Evolutionary conservation across 495 filamentous ascomycete genomes (phyloP), one percentile per base, ranked within the genome.

Genomic region (Chaetomium tenue): DNA sequence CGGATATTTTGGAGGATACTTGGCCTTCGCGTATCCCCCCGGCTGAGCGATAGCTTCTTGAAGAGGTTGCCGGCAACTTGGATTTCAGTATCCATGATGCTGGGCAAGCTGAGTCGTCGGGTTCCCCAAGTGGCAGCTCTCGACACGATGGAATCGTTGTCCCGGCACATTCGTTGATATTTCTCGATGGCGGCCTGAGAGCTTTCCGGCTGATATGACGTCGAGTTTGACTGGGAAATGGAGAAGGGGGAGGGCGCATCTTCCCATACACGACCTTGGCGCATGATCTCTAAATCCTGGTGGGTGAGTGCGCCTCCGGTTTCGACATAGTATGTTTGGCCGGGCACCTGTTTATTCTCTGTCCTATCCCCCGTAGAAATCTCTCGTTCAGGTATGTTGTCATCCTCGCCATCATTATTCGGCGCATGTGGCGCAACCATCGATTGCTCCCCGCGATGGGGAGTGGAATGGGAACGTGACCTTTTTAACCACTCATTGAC

Each of bases 71-170:
- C 82, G 25, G 83, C 81, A 25, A 80, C 75, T 42, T 90, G 76
- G 28, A 81, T 84, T 44, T 88, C 83, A 55, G 85, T 75, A 57
- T 91, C 89, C 2, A 82, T 71, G 44, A 83, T 67, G 67, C 78
- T 83, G 23, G 80, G 79, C 53, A 89, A 77, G 68, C 85, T 89
- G 25, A 84, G 75, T 28, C 85, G 82, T 18, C 86, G 81, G 2
- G 87, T 89, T 13, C 88, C 88, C 87, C 88, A 90, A 3, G 90
- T 93, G 25, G 89, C 89, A 26, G 83, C 81, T 50, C 87, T 81
- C 5, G 90, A 92, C 23, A 83, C 74, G 16, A 83, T 76, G 1
- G 82, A 84, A 11, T 78, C 76, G 44, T 75, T 81, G 59, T 85
- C 83, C 47, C 77, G 72, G 63, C 77, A 79, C 66, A 76, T 72